Conservation (phyloP, 2,329 filamentous ascomycete genomes). For the Apiospora aurea region DNA sequence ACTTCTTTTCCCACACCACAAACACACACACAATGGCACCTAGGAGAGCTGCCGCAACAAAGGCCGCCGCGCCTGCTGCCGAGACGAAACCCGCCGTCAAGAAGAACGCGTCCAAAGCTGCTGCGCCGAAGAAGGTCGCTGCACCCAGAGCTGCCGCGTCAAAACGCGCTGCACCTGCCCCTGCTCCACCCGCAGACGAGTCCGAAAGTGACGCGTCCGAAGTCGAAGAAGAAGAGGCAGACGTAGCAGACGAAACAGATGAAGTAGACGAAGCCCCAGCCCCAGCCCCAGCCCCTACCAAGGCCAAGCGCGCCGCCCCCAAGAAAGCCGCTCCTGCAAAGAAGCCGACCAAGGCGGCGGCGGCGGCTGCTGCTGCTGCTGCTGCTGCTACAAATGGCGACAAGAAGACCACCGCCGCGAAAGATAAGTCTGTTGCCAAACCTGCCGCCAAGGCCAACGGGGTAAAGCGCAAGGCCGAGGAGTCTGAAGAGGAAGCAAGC, state of each 20-base stretch:
- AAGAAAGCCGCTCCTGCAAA: constrained; percentile 27
- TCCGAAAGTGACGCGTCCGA: constrained; percentile 25
- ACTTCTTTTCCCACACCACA: neutral
- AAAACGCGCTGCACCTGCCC: constrained; percentile 1
- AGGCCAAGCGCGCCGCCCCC: constrained; percentile 29
- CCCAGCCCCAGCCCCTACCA: constrained; percentile 26
- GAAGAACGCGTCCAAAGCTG: constrained; percentile 17
- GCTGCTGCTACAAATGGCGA: constrained; percentile 27
- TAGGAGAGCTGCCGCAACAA: constrained; percentile 30
- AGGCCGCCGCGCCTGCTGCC: constrained; percentile 26
- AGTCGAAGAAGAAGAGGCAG: constrained; percentile 23
- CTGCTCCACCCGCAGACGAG: constrained; percentile 16
- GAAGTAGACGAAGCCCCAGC: constrained; percentile 25
- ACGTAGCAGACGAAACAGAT: neutral
- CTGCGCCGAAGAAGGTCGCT: constrained; percentile 34
- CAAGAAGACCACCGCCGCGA: constrained; percentile 10
- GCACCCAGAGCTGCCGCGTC: constrained; percentile 22
- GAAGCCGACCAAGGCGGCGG: constrained; percentile 28
- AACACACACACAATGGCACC: constrained; percentile 27
- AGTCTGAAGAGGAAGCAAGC: constrained; percentile 25
- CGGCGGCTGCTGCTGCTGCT: too few species aligned
- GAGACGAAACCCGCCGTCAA: constrained; percentile 29
- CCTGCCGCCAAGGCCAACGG: constrained; percentile 27
- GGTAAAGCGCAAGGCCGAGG: constrained; percentile 28
- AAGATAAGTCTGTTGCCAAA: constrained; percentile 30